Evolutionary conservation across 257 asterid species (phyloP), one percentile per base, ranked within the genome.

Genomic region (Nemophila menziesii): DNA sequence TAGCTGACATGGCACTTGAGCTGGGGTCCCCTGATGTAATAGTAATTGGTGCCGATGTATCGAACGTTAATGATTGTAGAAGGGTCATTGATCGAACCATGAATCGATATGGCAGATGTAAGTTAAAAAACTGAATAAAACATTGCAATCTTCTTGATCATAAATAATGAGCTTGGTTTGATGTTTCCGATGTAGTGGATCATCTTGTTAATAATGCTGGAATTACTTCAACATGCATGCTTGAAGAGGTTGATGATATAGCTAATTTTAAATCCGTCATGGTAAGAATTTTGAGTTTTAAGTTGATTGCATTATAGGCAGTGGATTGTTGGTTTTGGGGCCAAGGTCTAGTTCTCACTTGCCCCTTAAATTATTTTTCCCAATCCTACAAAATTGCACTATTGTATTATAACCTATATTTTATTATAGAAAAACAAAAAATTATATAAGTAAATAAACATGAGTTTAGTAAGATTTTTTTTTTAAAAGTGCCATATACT

Each of bases 131-230:
- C 5, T n/a, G 8, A 17, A 2, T 10, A 3, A 29, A 29, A 13
- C 36, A 29, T 29, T 29, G 12, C 9, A 29, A 29, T 29, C 12
- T 7, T 29, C 5, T 4, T 26, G 10, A 26, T 26, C 6, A 26
- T 10, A 26, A 26, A 26, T 26, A 26, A 12, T 16, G n/a, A n/a
- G 11, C 8, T 17, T 22, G 27, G 11, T 0, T 27, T n/a, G 8
- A 18, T 48, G 34, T 15, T 17, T 22, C 11, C 11, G 39, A 0
- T 41, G 50, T 51, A 68, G 80, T 82, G 90, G 93, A 82, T 57
- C 92, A 86, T 62, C 77, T 86, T 22, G 87, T 86, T 52, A 48
- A 79, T 26, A 58, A 70, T 49, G 93, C 92, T 37, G 93, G 93
- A 44, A 51, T 86, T 8, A 38, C 54, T 16, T 63, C 85, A 14